Evolutionary conservation across 1,284 basidiomycete genomes (phyloP).

Genomic region (Malassezia psittaci): DNA sequence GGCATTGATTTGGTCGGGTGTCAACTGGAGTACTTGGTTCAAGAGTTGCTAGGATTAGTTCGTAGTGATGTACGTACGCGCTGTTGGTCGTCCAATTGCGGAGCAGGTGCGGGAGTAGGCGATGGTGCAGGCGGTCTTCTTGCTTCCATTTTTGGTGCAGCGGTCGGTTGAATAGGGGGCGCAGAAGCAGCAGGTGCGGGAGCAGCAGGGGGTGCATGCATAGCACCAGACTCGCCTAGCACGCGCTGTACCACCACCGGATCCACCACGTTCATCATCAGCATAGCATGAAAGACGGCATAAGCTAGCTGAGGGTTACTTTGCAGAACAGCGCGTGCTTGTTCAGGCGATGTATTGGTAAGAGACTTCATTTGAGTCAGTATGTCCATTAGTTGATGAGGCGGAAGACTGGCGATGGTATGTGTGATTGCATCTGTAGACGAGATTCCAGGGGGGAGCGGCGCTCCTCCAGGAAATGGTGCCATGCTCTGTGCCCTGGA

Average conservation of each 20-base stretch:
- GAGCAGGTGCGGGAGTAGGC: constrained; percentile 11
- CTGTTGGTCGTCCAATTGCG: constrained; percentile 34
- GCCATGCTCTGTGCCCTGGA: constrained; percentile 25
- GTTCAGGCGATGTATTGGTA: constrained; percentile 78
- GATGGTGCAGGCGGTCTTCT: constrained; percentile 1
- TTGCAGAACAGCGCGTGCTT: constrained; percentile 68
- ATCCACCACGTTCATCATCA: constrained; percentile 90
- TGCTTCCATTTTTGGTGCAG: neutral
- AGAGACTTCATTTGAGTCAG: constrained; percentile 95
- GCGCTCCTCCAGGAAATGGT: constrained; percentile 65
- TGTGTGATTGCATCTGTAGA: constrained; percentile 77
- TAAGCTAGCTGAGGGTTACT: constrained; percentile 87
- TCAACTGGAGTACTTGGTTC: constrained; percentile 68
- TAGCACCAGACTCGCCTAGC: constrained; percentile 16
- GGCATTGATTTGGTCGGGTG: constrained; percentile 73
- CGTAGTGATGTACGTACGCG: constrained; percentile 3
- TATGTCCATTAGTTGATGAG: constrained; percentile 82
- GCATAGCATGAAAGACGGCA: constrained; percentile 86
- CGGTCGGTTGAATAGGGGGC: constrained; percentile 49
- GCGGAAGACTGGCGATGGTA: constrained; percentile 72
- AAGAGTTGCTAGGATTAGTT: constrained; percentile 22
- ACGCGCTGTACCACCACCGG: constrained; percentile 64
- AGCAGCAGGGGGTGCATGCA: constrained; percentile 49
- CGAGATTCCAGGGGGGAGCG: constrained; percentile 63
- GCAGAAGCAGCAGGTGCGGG: neutral